Evolutionary conservation across 441 rosid genomes (phyloP), one percentile per base, ranked within the genome.

Genomic region (Erysimum pusillum): DNA sequence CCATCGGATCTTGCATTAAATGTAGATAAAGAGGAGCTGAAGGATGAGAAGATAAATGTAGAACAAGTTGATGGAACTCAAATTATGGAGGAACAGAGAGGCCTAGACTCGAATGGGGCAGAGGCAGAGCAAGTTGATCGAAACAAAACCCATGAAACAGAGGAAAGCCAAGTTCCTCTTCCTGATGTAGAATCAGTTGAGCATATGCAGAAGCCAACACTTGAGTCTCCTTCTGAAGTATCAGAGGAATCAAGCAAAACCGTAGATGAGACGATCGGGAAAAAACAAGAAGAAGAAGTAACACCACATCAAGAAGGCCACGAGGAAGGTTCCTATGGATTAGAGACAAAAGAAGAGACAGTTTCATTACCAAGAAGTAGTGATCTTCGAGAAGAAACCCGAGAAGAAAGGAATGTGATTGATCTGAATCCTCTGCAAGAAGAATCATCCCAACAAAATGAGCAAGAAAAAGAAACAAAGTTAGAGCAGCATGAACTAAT

Each of bases 141-240:
- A 51, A 77, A 41, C 69, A 72, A 32, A 65, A 31, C 31, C 14
- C n/a, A 69, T 25, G 57, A 71, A 65, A 71, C n/a, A 5, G 64
- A 36, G 45, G 22, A 60, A 56, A 59, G 5, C 41, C 18, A 52
- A 14, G 63, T 63, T 64, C 4, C 6, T 67, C 51, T 41, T 59
- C 60, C 38, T 10, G 82, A 81, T 71, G 79, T 81, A 60, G 62
- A 63, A 76, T 28, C 81, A 69, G 67, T 80, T 22, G 82, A 79
- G 72, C 36, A 76, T 35, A 46, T 73, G 36, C 67, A 63, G 46
- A 70, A 48, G 67, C 48, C 79, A 73, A 54, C 76, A 60, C 41
- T 64, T 17, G 73, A 66, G 62, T 48, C 79, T 36, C 69, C 78
- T 74, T 45, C 76, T 35, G 56, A 81, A 75, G 76, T 81, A 74